Evolutionary conservation across 768 basidiomycete species (phyloP), one percentile per base, ranked within the genome.

Genomic region (Russula emetica): DNA sequence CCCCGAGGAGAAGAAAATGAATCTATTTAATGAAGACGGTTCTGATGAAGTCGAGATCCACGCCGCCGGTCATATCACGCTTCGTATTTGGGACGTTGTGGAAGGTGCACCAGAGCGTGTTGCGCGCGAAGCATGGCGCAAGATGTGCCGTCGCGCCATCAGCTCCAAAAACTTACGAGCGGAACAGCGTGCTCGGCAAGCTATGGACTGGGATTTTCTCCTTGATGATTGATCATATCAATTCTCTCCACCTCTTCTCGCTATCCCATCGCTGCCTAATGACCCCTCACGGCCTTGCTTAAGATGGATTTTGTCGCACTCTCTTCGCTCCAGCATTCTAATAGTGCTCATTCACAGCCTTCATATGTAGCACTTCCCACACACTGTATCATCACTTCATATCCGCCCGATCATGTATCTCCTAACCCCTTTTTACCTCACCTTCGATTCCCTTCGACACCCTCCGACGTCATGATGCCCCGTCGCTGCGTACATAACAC

Each of bases 71-170:
- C 74, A 72, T 49, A 79, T 91, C 61, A 82, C 79, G 3, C 87
- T 91, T 73, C 83, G 84, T 34, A 90, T 90, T 88, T 91, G 89
- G 89, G 87, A 91, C 72, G 80, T 87, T 58, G 80, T 81, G 66
- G 83, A 84, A 18, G 79, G 82, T 67, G 78, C 82, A 51, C 84
- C 87, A 22, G 89, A 91, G 72, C 83, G 80, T 52, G 61, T 76
- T 52, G 82, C 81, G 61, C 84, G 81, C 72, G 89, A 90, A 74
- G 76, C 79, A 2, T 72, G 85, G 67, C 68, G 68, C 63, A 68
- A 62, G 62, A 60, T 69, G 52, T 72, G 72, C 69, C 86, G 83
- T 72, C 80, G 87, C 54, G 77, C 88, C 63, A 86, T 88, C 70
- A 78, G 85, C 47, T 69, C 78, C 13, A 82, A 78, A 69, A 86